phyloP scores from a whole-genome alignment of 257 asterid species.

The Gentiana straminea region DNA sequence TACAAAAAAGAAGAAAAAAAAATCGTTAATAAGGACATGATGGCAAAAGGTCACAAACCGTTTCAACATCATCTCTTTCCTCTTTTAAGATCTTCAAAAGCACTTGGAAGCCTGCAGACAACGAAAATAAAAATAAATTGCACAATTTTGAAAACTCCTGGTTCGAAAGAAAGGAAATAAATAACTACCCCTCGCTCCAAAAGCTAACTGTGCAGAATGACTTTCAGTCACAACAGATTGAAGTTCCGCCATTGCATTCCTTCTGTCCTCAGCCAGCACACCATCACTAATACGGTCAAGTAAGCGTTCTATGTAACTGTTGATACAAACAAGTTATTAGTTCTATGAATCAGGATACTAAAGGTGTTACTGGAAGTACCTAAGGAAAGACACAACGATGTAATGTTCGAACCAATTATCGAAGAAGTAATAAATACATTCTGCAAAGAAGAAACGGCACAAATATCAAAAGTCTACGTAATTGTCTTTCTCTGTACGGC shows the following conservation, averaged over 20 bases:
- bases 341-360: not conserved
- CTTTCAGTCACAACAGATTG: constrained; percentile 85
- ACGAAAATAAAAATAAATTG: constrained; percentile 15
- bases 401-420: too few relatives aligned
- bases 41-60: constrained; percentile 42
- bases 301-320: constrained; percentile 87
- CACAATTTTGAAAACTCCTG: constrained; percentile 2
- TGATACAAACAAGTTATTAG: constrained; percentile 11
- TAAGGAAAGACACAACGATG: not conserved
- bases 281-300: constrained; percentile 95
- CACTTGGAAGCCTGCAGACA: constrained; percentile 74
- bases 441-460: too few relatives aligned
- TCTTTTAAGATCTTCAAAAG: constrained; percentile 73
- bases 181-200: constrained; percentile 92
- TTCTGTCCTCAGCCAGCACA: constrained; percentile 78
- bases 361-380: not conserved
- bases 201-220: constrained; percentile 75
- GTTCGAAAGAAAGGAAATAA: constrained; percentile 7
- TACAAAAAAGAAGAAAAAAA: constrained; percentile 1
- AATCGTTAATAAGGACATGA: constrained; percentile 4
- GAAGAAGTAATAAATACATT: too few relatives aligned
- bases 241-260: constrained; percentile 82
- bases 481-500: too few relatives aligned
- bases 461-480: too few relatives aligned
- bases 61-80: constrained; percentile 92